Percentiles rank a stretch among this genome's conserved stretches.
Evolutionary conservation across 495 filamentous ascomycete genomes (phyloP).

Genomic region (Podospora comata): DNA sequence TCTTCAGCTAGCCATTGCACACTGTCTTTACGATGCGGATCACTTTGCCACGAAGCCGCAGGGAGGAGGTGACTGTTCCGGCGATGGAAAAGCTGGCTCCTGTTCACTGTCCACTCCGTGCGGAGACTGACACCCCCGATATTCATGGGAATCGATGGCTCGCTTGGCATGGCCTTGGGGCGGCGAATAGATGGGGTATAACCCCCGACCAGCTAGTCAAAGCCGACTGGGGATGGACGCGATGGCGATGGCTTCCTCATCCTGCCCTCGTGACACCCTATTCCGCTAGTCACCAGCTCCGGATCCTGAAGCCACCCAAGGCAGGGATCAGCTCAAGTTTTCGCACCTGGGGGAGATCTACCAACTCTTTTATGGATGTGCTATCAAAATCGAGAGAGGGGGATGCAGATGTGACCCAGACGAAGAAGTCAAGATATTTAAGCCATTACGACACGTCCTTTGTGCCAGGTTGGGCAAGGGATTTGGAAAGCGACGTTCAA

Average conservation of each 20-base stretch:
- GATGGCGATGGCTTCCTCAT: background rate
- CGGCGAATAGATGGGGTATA: background rate
- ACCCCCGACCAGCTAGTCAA: background rate
- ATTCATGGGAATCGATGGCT: background rate
- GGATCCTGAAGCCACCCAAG: background rate
- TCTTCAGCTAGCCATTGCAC: too few species aligned
- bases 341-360: background rate
- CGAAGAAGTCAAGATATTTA: background rate
- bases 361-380: background rate
- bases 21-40: too few species aligned
- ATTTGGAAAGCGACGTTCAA: background rate
- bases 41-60: too few species aligned
- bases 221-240: background rate
- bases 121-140: background rate
- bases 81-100: background rate
- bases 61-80: background rate
- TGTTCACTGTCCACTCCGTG: background rate
- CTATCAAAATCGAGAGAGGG: background rate
- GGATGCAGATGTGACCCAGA: background rate
- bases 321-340: background rate
- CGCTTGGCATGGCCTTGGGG: background rate
- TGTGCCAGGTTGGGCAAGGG: background rate
- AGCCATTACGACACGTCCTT: background rate
- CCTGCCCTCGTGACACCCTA: background rate
- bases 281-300: background rate